Base-by-base conservation (phyloP, 192 early-diverging fungal genomes). In the Entophlyctis helioformis region DNA sequence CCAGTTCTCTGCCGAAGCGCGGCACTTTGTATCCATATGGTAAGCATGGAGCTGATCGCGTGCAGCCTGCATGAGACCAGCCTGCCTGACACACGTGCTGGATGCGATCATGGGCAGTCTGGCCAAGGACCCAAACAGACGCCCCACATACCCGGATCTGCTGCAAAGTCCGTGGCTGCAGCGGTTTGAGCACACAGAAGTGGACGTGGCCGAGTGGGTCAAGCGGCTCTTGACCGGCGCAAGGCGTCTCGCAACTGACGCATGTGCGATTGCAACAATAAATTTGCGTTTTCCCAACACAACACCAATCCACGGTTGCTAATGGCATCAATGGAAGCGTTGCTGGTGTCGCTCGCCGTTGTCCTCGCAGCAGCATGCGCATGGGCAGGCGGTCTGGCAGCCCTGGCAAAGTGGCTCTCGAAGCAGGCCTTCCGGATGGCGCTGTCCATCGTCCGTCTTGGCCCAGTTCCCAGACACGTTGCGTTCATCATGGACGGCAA, bases 401-500 rank as follows among this genome's bases (percentile, higher is more conserved):
- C n/a, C n/a, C n/a, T n/a, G n/a, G n/a, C n/a, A n/a, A n/a, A n/a
- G n/a, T n/a, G n/a, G n/a, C n/a, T n/a, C n/a, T n/a, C n/a, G n/a
- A n/a, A n/a, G n/a, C n/a, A n/a, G n/a, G n/a, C n/a, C 35, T 12
- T 49, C 36, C 47, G 37, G 36, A n/a, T 8, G 2, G 32, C 36
- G 1, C 18, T 54, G 6, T 36, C 28, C 44, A 2, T 56, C 6
- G 31, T 59, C 12, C 46, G 53, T 9, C 69, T 80, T 32, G 91
- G 93, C 6, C 77, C 82, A 0, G 71, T 98, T 11, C 96, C 96
- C 2, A 59, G 69, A 21, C 96, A 98, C 57, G 70, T 97, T 13
- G 91, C 82, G 2, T 91, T 99, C 56, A 86, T 99, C 36, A 89
- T 99, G 84, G 96, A 99, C 57, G 96, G 96, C 7, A 99, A 99